Base-by-base conservation (phyloP, 768 basidiomycete genomes). In the Podaxis mareebaensis region DNA sequence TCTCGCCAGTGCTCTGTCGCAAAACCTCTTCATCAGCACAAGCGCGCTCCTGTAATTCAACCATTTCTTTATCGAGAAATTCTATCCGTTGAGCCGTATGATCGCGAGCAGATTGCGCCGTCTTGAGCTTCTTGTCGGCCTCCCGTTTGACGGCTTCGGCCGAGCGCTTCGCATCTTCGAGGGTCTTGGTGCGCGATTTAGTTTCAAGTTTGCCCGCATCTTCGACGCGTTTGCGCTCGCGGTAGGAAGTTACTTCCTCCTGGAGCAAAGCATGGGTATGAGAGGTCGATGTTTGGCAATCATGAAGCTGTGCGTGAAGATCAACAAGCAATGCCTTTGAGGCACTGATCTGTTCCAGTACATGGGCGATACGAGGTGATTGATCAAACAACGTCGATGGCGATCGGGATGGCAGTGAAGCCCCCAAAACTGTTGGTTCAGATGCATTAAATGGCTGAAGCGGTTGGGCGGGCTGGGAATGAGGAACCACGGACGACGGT, bases 131-230 rank as follows among this genome's bases (percentile, higher is more conserved):
- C 79, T 92, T 95, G 76, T 99, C 96, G 3, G 90, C 93, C 53
- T 98, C 96, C 51, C 87, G 83, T 71, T 87, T 91, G 57, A 80
- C 75, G 56, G 84, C 80, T 75, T 99, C 97, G 11, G 95, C 93
- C 30, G 79, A 79, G 36, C 96, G 88, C 75, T 90, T 92, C 59
- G 86, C 78, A 72, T 99, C 96, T 67, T 99, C 96, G 2, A 98
- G 78, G 2, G 80, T 73, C 76, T 96, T 96, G 53, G 91, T 92
- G 54, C 89, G 88, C n/a, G 83, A 74, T 74, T 94, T 95, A 60
- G 92, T 77, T 71, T 97, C 95, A 24, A 83, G 75, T 57, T 92
- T 85, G 24, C 85, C 83, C 3, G 80, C 79, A 68, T 99, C 96
- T 72, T 99, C 96, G 66, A 89, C 84, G 44, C 89, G 90, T 73